phyloP scores from a whole-genome alignment of 2,329 filamentous ascomycete species.

The Pseudogymnoascus sp. region DNA sequence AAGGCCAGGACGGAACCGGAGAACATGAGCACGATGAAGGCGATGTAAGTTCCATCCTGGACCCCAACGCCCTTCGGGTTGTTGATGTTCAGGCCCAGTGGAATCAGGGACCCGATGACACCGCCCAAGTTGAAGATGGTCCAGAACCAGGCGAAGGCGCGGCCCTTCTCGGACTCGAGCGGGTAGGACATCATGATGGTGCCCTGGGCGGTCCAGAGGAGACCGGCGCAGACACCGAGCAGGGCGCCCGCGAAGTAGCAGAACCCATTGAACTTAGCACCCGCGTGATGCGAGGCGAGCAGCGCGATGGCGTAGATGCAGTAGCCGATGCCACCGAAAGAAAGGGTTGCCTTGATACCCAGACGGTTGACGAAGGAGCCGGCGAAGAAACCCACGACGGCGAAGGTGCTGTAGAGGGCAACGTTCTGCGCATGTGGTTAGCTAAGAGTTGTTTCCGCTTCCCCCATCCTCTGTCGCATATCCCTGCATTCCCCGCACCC shows the following conservation, averaged over 20 bases:
- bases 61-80: constrained; percentile 41
- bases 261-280: constrained; percentile 47
- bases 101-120: constrained; percentile 65
- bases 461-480: not conserved
- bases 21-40: constrained; percentile 77
- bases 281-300: constrained; percentile 60
- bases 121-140: constrained; percentile 87
- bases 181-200: constrained; percentile 87
- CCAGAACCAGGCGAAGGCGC: constrained; percentile 87
- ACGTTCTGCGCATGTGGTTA: constrained; percentile 22
- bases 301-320: constrained; percentile 65
- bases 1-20: constrained; percentile 62
- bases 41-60: constrained; percentile 76
- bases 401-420: constrained; percentile 43
- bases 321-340: constrained; percentile 70
- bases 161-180: constrained; percentile 68
- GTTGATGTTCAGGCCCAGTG: constrained; percentile 65
- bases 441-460: too few species aligned
- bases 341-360: constrained; percentile 59
- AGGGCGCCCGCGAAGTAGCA: constrained; percentile 68
- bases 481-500: not conserved
- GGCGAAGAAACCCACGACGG: constrained; percentile 59
- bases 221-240: constrained; percentile 66
- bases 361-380: constrained; percentile 72
- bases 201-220: constrained; percentile 74